Evolutionary conservation across 176 grass and related monocot species (phyloP), one percentile per base, ranked within the genome.

Genomic region (Cymbopogon citratus): DNA sequence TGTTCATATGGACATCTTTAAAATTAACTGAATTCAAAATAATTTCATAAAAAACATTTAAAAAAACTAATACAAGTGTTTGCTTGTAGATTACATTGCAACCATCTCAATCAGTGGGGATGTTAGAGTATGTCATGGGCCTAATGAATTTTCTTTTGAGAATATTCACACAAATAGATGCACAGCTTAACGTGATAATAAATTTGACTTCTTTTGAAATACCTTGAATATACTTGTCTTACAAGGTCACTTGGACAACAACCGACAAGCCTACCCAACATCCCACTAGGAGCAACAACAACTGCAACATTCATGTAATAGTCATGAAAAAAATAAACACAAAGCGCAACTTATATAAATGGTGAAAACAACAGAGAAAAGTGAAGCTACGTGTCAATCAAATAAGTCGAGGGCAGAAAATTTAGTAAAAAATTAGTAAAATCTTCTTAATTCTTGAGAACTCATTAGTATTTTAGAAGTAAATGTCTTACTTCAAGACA

Each of bases 181-280:
- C 15, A 81, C 0, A 60, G 28, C 67, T 73, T 82, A 80, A 29
- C 5, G n/a, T 70, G 78, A 3, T 52, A 54, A 35, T 25, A 9
- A 24, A 65, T 68, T 68, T 63, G 35, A 57, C n/a, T 56, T 63
- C 14, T 52, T 71, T 38, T 66, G 46, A 81, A 78, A 41, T 92
- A 98, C 96, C 96, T 95, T 67, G 75, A 84, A 73, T 98, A 98
- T 45, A 98, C 96, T 91, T 98, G 90, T 88, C 85, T 95, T 36
- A 94, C 92, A 63, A 98, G 96, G 83, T 98, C 96, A 93, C 90
- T 95, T 10, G 96, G 96, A 81, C 91, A 98, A 73, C 92, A 98
- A 54, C 96, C 96, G 3, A 91, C 88, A 81, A 98, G 96, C 82
- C 92, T 98, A 77, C 96, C 96, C 40, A 94, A 82, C 92, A 95